A percentile compares a stretch with the other conserved stretches of the same genome.
phyloP scores from a whole-genome alignment of 495 filamentous ascomycete species.

The Penicillium bialowiezense region DNA sequence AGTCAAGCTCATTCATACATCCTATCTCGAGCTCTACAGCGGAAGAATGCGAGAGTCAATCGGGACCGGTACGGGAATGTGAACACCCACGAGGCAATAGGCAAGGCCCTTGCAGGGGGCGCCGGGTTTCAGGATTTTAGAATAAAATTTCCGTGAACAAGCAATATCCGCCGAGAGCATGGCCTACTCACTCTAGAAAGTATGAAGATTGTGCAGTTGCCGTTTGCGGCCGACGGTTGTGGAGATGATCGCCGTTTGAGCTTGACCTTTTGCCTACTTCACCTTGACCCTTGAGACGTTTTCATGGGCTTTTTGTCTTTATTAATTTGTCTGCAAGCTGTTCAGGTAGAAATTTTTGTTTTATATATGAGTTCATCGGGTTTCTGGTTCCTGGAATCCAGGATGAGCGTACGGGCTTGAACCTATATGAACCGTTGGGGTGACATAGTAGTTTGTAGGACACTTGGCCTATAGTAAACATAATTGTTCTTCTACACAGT shows the following conservation, averaged over 20 bases:
- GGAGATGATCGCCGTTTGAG: constrained; percentile 8
- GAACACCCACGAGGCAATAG: constrained; percentile 20
- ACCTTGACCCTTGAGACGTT: neutral
- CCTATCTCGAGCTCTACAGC: constrained; percentile 10
- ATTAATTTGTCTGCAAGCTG: neutral
- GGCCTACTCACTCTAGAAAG: neutral
- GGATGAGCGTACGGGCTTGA: too few relatives aligned
- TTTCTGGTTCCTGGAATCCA: too few relatives aligned
- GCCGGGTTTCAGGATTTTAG: neutral
- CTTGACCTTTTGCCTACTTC: neutral
- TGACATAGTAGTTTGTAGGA: too few relatives aligned
- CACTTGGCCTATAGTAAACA: too few relatives aligned
- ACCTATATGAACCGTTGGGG: too few relatives aligned
- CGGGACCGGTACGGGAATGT: constrained; percentile 25
- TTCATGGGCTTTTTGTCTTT: neutral
- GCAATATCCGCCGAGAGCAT: constrained; percentile 1
- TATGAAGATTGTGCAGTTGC: neutral
- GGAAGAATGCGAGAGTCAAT: constrained; percentile 24
- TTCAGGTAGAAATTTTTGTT: too few relatives aligned
- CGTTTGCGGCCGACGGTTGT: constrained; percentile 6
- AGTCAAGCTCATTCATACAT: neutral
- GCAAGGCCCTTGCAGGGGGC: neutral
- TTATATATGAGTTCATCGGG: too few relatives aligned
- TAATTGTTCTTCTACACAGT: too few relatives aligned
- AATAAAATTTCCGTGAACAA: constrained; percentile 1